Base-by-base conservation (phyloP, 176 grass and related monocot genomes). In the Oryza longistaminata region DNA sequence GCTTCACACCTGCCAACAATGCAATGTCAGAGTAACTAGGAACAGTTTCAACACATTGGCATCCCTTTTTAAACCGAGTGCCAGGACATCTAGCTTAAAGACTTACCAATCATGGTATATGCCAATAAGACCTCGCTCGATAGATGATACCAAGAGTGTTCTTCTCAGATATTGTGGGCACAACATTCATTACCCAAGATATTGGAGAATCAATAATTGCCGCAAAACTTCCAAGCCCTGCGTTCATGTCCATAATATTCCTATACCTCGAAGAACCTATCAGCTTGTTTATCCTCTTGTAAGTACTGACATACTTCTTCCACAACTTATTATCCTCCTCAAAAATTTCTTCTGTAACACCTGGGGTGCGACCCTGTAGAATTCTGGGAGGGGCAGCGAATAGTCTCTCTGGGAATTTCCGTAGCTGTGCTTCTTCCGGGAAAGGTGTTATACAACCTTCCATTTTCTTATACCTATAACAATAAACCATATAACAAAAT, bases 161-260 rank as follows among this genome's bases (percentile, higher is more conserved):
- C 39, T 42, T 92, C 70, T 88, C 77, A 17, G 90, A 87, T 76
- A 86, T 83, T 16, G 84, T 88, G n/a, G 95, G 92, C 24, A 94
- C 92, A 81, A 94, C 95, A 21, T 94, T 97, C 90, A 97, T 94
- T 76, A 97, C 90, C 95, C 92, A 97, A 37, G 82, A 90, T 53
- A 55, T 68, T 3, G 70, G 78, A 75, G 90, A 94, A 72, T 94
- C 67, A 75, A 97, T 61, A 34, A 44, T 62, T 74, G 92, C 95
- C 74, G 88, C 88, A 85, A 97, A 97, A 85, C 95, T 91, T 83
- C 95, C 95, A 50, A 94, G 84, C 78, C 90, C 92, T 58, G 95
- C 95, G 89, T 97, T 94, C 95, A 97, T 94, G 88, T 97, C 95
- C 92, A 97, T 89, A 76, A 97, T 94, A 85, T 97, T 97, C 31